Conservation (phyloP, 306 rosid species). For the Cajanus cajan region DNA sequence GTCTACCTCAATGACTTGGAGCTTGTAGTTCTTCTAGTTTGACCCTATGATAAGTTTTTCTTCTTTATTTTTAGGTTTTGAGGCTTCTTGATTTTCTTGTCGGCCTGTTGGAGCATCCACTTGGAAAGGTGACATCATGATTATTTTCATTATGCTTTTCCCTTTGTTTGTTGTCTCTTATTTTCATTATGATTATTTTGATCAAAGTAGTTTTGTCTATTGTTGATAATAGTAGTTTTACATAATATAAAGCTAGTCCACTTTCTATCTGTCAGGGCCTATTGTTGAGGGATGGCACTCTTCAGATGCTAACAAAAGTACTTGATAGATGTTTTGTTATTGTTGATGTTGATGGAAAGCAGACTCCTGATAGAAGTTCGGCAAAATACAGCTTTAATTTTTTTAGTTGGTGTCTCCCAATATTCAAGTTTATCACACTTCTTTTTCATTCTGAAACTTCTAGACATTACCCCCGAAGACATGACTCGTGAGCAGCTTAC, state of each 20-base stretch:
- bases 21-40: constrained; percentile 9
- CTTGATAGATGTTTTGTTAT: constrained; percentile 58
- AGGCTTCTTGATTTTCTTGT: constrained; percentile 93
- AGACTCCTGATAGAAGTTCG: constrained; percentile 50
- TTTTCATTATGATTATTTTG: constrained; percentile 5
- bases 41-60: constrained; percentile 9
- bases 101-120: constrained; percentile 87
- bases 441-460: constrained; percentile 55
- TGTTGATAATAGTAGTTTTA: background rate
- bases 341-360: constrained; percentile 54
- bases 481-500: constrained; percentile 60
- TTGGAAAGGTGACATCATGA: constrained; percentile 59
- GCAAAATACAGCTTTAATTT: constrained; percentile 45
- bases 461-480: constrained; percentile 36
- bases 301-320: constrained; percentile 62
- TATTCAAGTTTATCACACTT: constrained; percentile 70
- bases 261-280: constrained; percentile 53
- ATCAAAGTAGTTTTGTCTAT: background rate
- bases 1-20: constrained; percentile 16
- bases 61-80: constrained; percentile 57
- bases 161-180: constrained; percentile 14
- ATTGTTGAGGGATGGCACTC: constrained; percentile 57
- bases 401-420: constrained; percentile 74
- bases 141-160: background rate
- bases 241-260: background rate